These are phyloP conservation scores for Henckelia pumila DNA, from an alignment of 257 asterid genomes.

Conservation along the genomic window DNA sequence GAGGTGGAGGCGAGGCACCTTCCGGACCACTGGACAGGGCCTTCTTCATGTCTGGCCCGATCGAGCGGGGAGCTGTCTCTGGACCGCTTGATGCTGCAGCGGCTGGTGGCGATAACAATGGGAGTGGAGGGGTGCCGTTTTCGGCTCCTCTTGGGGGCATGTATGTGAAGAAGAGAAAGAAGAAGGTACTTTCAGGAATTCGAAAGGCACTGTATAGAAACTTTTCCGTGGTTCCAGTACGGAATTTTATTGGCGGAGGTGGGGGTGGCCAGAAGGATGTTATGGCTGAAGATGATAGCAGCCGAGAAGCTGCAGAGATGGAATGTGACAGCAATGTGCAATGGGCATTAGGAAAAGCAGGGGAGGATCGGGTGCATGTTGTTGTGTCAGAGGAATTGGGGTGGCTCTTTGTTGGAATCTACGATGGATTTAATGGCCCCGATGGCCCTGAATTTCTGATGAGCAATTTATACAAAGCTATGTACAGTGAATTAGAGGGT, in stretches of 20 bases:
- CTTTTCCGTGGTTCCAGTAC: conserved; percentile 84
- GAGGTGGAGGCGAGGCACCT: conserved; percentile 55
- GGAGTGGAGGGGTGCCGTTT: conserved; percentile 59
- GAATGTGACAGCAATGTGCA: conserved; percentile 68
- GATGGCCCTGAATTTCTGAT: conserved; percentile 96
- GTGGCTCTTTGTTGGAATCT: conserved; percentile 96
- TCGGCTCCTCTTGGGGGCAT: conserved; percentile 86
- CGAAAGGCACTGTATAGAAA: conserved; percentile 71
- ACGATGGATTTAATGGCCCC: conserved; percentile 96
- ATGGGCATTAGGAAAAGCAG: conserved; percentile 96
- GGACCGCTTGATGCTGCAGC: conserved; percentile 67
- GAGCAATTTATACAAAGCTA: conserved; percentile 82
- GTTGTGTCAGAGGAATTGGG: conserved; percentile 93
- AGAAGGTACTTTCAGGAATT: conserved; percentile 69
- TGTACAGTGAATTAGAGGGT: conserved; percentile 86
- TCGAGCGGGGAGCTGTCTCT: conserved; percentile 87
- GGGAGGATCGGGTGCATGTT: conserved; percentile 98
- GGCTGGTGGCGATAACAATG: conserved; percentile 33
- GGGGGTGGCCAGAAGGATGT: conserved; percentile 56
- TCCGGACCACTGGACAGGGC: conserved; percentile 78
- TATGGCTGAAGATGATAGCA: conserved; percentile 32
- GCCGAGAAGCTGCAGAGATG: conserved; percentile 45
- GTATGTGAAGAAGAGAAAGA: conserved; percentile 68
- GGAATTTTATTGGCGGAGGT: conserved; percentile 49
- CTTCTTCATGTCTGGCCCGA: conserved; percentile 93